Conservation (phyloP, 2,329 filamentous ascomycete species). For the Tolypocladium capitatum region DNA sequence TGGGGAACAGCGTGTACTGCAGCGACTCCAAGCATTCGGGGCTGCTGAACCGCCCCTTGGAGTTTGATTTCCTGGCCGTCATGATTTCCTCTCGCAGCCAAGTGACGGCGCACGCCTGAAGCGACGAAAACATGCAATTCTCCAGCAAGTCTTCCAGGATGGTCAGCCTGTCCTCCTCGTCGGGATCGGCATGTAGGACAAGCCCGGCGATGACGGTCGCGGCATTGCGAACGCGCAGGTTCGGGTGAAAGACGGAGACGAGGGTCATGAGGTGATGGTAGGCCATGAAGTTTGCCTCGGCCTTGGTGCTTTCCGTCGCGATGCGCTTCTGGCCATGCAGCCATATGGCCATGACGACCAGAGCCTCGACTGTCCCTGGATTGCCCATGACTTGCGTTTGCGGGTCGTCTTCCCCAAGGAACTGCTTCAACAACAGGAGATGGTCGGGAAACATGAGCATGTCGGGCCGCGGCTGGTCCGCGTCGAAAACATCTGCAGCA, state of each 20-base stretch:
- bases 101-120: conserved; percentile 48
- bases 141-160: conserved; percentile 54
- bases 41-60: conserved; percentile 31
- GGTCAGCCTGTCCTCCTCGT: conserved; percentile 42
- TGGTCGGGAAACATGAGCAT: conserved; percentile 50
- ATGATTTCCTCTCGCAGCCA: conserved; percentile 54
- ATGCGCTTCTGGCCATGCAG: conserved; percentile 37
- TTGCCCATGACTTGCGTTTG: conserved; percentile 34
- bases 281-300: conserved; percentile 37
- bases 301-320: conserved; percentile 12
- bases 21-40: conserved; percentile 43
- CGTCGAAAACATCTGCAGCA: conserved; percentile 46
- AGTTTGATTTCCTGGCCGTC: conserved; percentile 21
- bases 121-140: conserved; percentile 48
- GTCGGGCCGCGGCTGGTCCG: conserved; percentile 37
- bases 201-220: conserved; percentile 38
- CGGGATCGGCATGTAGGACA: conserved; percentile 44
- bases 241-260: conserved; percentile 42
- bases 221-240: conserved; percentile 39
- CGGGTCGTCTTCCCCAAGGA: conserved; percentile 36
- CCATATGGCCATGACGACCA: conserved; percentile 47
- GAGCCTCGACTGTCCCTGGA: conserved; percentile 43
- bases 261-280: conserved; percentile 48
- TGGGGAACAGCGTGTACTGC: conserved; percentile 49
- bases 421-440: conserved; percentile 36